These are phyloP conservation scores for Rhododendron simsii DNA, from an alignment of 148 eudicot species.

Conservation along the genomic window DNA sequence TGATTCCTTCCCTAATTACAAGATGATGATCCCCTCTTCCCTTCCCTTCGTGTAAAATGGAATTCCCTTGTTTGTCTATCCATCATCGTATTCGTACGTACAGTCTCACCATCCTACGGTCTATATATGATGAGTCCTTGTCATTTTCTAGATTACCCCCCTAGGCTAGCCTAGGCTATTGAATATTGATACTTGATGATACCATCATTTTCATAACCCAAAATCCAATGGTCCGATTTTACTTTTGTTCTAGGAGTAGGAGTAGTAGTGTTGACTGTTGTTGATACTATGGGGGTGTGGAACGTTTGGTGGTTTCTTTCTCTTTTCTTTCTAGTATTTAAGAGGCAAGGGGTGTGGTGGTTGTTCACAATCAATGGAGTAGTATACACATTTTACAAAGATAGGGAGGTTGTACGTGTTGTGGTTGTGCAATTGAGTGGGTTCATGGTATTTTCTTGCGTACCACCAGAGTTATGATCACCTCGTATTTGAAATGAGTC, in stretches of 20 bases:
- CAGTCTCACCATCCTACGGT: constrained; percentile 13
- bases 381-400: too few species aligned
- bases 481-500: too few species aligned
- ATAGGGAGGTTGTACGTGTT: too few species aligned
- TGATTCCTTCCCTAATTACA: neutral
- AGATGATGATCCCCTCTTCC: neutral
- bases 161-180: too few species aligned
- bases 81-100: neutral
- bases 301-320: neutral
- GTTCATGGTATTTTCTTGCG: too few species aligned
- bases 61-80: neutral
- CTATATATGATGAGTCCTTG: neutral
- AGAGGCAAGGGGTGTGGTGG: too few species aligned
- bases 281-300: neutral
- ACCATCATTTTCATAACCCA: neutral
- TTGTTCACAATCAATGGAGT: too few species aligned
- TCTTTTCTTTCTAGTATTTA: too few species aligned
- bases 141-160: neutral
- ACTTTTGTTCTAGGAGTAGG: neutral
- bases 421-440: too few species aligned
- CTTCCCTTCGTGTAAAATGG: neutral
- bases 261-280: neutral
- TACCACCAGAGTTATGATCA: too few species aligned
- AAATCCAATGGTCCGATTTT: neutral
- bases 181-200: neutral